Conservation (phyloP, 2,329 filamentous ascomycete species). For the Phyllosticta citriasiana region DNA sequence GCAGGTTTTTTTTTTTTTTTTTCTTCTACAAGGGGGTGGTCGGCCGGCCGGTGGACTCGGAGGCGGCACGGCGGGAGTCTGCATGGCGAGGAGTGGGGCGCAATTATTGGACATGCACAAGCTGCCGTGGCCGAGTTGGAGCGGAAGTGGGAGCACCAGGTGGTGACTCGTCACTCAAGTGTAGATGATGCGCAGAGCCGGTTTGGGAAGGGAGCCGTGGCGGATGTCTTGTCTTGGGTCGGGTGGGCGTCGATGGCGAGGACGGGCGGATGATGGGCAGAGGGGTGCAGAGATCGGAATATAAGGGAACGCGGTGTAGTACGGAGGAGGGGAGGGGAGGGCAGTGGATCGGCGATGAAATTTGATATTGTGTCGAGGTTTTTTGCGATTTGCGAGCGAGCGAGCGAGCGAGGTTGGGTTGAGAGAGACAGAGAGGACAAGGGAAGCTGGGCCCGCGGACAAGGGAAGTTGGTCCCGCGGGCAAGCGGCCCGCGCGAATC, state of each 20-base stretch:
- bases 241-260: not conserved
- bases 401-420: not conserved
- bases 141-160: too few species aligned
- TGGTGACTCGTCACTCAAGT: too few species aligned
- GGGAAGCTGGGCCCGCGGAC: not conserved
- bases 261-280: not conserved
- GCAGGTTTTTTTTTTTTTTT: not conserved
- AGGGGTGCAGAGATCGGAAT: not conserved
- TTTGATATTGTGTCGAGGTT: not conserved
- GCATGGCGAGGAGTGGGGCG: not conserved
- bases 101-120: not conserved
- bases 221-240: not conserved
- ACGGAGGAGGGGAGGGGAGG: too few species aligned
- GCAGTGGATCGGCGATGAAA: not conserved
- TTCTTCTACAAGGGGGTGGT: not conserved
- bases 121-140: too few species aligned
- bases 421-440: too few species aligned
- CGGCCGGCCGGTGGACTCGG: not conserved
- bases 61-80: not conserved
- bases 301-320: not conserved
- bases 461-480: too few species aligned
- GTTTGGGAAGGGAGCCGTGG: not conserved
- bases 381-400: not conserved
- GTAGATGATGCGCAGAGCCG: not conserved
- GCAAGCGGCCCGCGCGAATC: too few species aligned